Percentiles rank a stretch among this genome's conserved stretches.
These are phyloP conservation scores for Penicillium sclerotiorum DNA, from an alignment of 2,329 filamentous ascomycete genomes.

Conservation along the genomic window DNA sequence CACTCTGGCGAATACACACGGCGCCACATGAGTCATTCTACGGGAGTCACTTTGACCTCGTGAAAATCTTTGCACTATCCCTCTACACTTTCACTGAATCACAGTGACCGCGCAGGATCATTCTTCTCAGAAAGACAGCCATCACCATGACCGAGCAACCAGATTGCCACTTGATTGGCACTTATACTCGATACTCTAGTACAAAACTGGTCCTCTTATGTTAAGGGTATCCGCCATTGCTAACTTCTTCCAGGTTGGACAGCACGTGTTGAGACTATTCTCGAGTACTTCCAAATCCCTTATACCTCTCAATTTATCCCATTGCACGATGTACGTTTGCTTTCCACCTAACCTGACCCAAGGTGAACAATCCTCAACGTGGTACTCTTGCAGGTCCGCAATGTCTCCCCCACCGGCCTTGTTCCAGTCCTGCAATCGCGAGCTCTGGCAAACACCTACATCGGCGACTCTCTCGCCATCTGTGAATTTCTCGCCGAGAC, in stretches of 20 bases:
- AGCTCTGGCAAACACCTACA: constrained; percentile 24
- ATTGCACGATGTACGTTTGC: constrained; percentile 27
- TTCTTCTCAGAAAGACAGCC: no score
- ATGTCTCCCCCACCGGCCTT: constrained; percentile 31
- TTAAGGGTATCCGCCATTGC: background rate
- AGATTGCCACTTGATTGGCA: no score
- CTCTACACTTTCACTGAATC: no score
- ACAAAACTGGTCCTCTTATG: no score
- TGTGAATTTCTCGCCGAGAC: constrained; percentile 39
- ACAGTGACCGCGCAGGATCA: no score
- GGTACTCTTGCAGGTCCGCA: constrained; percentile 21
- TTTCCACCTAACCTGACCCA: background rate
- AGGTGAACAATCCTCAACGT: background rate
- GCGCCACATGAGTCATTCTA: no score
- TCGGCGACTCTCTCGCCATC: constrained; percentile 37
- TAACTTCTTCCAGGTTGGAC: constrained; percentile 34
- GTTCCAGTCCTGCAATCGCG: constrained; percentile 32
- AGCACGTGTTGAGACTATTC: constrained; percentile 33
- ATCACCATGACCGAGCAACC: no score
- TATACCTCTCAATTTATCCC: constrained; percentile 27
- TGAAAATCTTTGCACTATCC: no score
- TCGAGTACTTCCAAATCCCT: constrained; percentile 40
- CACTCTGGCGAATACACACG: no score
- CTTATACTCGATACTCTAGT: no score
- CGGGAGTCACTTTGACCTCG: no score